Evolutionary conservation across 768 basidiomycete species (phyloP).

Genomic region (Trichaptum fuscoviolaceum): DNA sequence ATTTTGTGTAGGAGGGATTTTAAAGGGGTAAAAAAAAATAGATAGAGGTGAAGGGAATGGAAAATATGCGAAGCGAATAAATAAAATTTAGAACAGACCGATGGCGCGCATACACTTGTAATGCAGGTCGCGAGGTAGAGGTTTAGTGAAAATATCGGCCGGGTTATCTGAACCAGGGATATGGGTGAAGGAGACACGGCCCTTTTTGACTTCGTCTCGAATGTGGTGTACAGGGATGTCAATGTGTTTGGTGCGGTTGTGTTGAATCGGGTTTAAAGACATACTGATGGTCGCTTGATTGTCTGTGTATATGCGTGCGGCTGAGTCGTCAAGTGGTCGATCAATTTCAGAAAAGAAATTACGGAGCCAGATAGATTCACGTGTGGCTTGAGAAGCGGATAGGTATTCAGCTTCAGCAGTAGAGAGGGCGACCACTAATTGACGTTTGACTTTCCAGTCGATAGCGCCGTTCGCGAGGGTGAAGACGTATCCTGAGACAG

Average conservation of each 20-base stretch:
- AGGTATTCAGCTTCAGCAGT: conserved; percentile 26
- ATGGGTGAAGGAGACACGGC: conserved; percentile 24
- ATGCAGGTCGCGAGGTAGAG: conserved; percentile 15
- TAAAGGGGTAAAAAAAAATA: background rate
- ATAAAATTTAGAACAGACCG: background rate
- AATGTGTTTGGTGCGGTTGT: conserved; percentile 38
- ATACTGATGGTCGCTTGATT: conserved; percentile 34
- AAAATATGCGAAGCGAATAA: background rate
- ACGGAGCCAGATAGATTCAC: conserved; percentile 18
- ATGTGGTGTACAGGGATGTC: conserved; percentile 35
- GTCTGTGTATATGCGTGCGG: conserved; percentile 24
- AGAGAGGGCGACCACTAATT: conserved; percentile 20
- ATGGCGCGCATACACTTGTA: background rate
- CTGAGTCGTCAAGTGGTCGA: background rate
- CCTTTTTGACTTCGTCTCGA: conserved; percentile 26
- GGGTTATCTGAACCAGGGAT: conserved; percentile 29
- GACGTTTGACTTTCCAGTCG: conserved; percentile 22
- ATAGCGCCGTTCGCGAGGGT: conserved; percentile 18
- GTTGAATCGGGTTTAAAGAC: conserved; percentile 28
- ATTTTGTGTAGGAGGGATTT: background rate
- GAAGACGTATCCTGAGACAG: conserved; percentile 23
- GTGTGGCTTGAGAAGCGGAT: conserved; percentile 14
- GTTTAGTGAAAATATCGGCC: conserved; percentile 39
- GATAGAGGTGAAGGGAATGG: background rate
- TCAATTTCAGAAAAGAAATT: conserved; percentile 8